These are phyloP conservation scores for Pichia sp. DNA, from an alignment of 1,139 yeast genomes.

Conservation along the genomic window DNA sequence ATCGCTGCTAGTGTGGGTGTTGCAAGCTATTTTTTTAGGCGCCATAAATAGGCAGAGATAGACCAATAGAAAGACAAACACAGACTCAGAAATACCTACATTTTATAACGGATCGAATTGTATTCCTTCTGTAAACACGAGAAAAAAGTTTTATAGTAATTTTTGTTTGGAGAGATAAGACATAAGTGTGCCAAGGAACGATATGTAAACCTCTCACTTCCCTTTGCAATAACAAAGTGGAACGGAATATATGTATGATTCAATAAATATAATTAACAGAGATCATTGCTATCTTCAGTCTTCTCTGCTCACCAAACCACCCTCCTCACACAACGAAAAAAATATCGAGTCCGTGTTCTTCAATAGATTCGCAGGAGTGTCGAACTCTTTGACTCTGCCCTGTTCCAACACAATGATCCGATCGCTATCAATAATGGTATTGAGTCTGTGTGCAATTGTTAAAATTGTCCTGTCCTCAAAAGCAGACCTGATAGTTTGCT, in stretches of 20 bases:
- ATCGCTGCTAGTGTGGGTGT: conserved; percentile 75
- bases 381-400: conserved; percentile 86
- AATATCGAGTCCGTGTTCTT: conserved; percentile 66
- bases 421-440: conserved; percentile 90
- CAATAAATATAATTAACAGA: not conserved
- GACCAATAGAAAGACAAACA: not conserved
- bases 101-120: not conserved
- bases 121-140: not conserved
- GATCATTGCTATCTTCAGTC: not conserved
- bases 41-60: conserved; percentile 14
- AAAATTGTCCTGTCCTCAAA: conserved; percentile 85
- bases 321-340: conserved; percentile 73
- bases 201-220: not conserved
- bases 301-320: conserved; percentile 37
- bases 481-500: conserved; percentile 79
- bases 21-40: conserved; percentile 25
- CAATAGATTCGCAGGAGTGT: conserved; percentile 66
- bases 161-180: too few relatives aligned
- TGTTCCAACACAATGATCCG: conserved; percentile 79
- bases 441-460: conserved; percentile 92
- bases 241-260: not conserved
- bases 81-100: not conserved
- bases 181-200: too few relatives aligned
- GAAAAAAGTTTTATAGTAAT: too few relatives aligned
- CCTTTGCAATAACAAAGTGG: too few relatives aligned